Evolutionary conservation across 2,329 filamentous ascomycete species (phyloP).

Genomic region (Trichophyton mentagrophytes): DNA sequence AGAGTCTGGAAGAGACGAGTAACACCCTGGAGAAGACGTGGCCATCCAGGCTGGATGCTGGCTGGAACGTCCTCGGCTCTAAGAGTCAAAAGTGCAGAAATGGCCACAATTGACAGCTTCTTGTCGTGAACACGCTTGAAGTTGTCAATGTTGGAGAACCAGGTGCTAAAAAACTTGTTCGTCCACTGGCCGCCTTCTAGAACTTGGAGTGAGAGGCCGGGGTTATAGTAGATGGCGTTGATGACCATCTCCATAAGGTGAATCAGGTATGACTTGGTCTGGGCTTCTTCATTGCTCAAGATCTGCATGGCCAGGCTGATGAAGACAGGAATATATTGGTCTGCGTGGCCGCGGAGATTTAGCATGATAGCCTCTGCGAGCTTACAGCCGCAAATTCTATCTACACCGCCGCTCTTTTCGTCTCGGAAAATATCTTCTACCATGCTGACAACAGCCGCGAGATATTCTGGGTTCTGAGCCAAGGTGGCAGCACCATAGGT

Average conservation of each 20-base stretch:
- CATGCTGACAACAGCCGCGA: constrained; percentile 84
- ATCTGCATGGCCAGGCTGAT: constrained; percentile 79
- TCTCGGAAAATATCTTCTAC: constrained; percentile 90
- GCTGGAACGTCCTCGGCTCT: constrained; percentile 68
- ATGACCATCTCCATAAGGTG: constrained; percentile 99
- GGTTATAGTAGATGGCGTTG: constrained; percentile 96
- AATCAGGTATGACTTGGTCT: constrained; percentile 86
- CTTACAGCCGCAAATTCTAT: constrained; percentile 95
- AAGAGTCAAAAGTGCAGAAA: constrained; percentile 70
- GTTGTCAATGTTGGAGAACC: constrained; percentile 91
- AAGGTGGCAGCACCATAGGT: constrained; percentile 76
- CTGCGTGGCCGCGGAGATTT: constrained; percentile 75
- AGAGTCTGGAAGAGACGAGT: constrained; percentile 86
- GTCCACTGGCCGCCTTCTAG: constrained; percentile 91
- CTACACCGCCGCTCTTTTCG: constrained; percentile 81
- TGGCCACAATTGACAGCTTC: constrained; percentile 92
- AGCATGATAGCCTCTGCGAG: constrained; percentile 95
- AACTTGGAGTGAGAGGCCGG: constrained; percentile 66
- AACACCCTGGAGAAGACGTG: constrained; percentile 74
- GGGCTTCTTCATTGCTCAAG: constrained; percentile 57
- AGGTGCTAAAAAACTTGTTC: constrained; percentile 96
- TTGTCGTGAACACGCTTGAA: constrained; percentile 96
- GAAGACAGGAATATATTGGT: constrained; percentile 79
- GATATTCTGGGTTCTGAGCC: constrained; percentile 70
- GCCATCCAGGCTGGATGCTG: constrained; percentile 95